A percentile compares a stretch with the other conserved stretches of the same genome.
phyloP scores from a whole-genome alignment of 495 filamentous ascomycete genomes.

The Glonium stellatum region DNA sequence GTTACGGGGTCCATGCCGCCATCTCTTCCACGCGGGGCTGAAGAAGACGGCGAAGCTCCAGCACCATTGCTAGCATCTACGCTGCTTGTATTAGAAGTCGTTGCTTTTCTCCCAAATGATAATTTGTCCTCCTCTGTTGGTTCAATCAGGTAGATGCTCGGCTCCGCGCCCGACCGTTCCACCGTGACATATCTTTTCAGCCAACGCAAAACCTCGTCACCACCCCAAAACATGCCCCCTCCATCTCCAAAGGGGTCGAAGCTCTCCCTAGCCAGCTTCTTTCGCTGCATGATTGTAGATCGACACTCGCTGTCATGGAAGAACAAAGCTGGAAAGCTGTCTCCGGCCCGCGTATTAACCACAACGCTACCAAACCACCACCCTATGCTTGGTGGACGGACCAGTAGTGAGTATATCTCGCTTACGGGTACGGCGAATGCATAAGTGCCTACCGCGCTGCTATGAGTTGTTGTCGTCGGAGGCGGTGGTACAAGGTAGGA shows the following conservation, averaged over 20 bases:
- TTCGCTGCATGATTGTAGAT: slow-evolving; percentile 88
- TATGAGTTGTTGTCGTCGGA: slow-evolving; percentile 68
- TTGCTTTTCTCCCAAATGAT: slow-evolving; percentile 63
- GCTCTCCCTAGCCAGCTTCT: slow-evolving; percentile 67
- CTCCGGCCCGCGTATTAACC: slow-evolving; percentile 81
- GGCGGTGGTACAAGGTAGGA: slow-evolving; percentile 88
- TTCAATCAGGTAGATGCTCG: slow-evolving; percentile 83
- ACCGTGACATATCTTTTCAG: slow-evolving; percentile 73
- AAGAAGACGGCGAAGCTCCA: slow-evolving; percentile 12
- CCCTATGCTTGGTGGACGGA: slow-evolving; percentile 85
- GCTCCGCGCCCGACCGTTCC: slow-evolving; percentile 75
- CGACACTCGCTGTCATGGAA: slow-evolving; percentile 97
- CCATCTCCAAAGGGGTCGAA: slow-evolving; percentile 87
- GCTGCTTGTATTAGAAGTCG: slow-evolving; percentile 37
- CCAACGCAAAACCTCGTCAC: slow-evolving; percentile 92
- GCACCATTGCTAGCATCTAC: slow-evolving; percentile 30
- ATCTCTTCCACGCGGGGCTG: slow-evolving; percentile 42
- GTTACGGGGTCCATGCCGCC: slow-evolving; percentile 92
- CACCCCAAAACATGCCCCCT: slow-evolving; percentile 91
- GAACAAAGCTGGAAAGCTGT: slow-evolving; percentile 90
- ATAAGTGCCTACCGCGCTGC: slow-evolving; percentile 70
- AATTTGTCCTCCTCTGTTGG: slow-evolving; percentile 75
- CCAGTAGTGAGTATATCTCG: slow-evolving; percentile 81
- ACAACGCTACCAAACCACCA: slow-evolving; percentile 98
- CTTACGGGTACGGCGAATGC: slow-evolving; percentile 87